These are phyloP conservation scores for Acidomyces sp. DNA, from an alignment of 495 filamentous ascomycete genomes.

Conservation along the genomic window DNA sequence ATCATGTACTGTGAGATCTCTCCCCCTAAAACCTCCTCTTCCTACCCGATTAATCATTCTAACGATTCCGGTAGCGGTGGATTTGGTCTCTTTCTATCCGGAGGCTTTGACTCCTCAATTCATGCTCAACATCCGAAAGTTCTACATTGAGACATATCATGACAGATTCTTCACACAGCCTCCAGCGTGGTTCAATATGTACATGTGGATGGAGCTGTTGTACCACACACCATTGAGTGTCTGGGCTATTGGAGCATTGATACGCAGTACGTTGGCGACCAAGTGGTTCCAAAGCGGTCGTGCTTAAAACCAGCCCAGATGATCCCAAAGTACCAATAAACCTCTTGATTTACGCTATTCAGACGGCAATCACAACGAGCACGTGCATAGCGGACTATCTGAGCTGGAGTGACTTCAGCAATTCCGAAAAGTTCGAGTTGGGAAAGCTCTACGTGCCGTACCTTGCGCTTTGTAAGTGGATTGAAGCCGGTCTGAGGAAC, in stretches of 20 bases:
- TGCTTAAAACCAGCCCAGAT: conserved; percentile 29
- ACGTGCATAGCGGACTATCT: conserved; percentile 51
- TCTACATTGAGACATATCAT: conserved; percentile 73
- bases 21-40: conserved; percentile 1
- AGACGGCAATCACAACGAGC: conserved; percentile 59
- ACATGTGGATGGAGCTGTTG: conserved; percentile 53
- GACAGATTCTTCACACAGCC: conserved; percentile 63
- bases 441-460: conserved; percentile 59
- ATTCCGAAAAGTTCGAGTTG: conserved; percentile 41
- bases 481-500: too few species aligned
- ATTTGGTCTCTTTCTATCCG: conserved; percentile 46
- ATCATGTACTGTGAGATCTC: conserved; percentile 49
- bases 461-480: conserved; percentile 53
- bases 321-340: conserved; percentile 48
- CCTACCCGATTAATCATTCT: background rate
- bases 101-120: conserved; percentile 37
- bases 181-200: conserved; percentile 59
- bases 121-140: conserved; percentile 39
- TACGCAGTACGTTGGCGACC: conserved; percentile 32
- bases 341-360: conserved; percentile 53
- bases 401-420: conserved; percentile 25
- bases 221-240: conserved; percentile 57
- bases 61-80: conserved; percentile 14
- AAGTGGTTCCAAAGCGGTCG: background rate
- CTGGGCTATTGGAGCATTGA: conserved; percentile 46